Base-by-base conservation (phyloP, 2,329 filamentous ascomycete species). In the Sporothrix inflata region DNA sequence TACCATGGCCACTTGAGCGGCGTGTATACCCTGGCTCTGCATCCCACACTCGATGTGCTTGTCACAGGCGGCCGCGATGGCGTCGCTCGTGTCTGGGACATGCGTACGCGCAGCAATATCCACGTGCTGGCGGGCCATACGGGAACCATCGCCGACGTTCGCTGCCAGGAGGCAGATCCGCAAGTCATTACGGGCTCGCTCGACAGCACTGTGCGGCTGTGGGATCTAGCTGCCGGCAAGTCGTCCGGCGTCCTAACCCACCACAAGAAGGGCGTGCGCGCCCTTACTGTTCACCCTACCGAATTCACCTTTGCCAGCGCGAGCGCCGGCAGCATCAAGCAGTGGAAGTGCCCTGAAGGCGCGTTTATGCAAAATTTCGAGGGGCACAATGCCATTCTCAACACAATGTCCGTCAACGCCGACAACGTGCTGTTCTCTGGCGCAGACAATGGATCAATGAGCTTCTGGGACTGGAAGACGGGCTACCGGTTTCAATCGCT, bases 281-380 rank as follows among this genome's bases (percentile, higher is more conserved):
- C 92, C 2, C 86, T 99, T 14, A 89, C 93, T 12, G 87, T 91
- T 3, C 96, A 99, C 79, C 96, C 97, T 0, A 90, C 89, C 73
- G 96, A 99, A 81, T 99, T 97, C 79, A 99, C 97, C 0, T 99
- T 99, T 80, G 96, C 96, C 4, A 94, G 90, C 73, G 96, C 92
- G 57, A 97, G 94, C 78, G 94, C 95, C 0, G 92, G 92, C 30
- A 94, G 92, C 79, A 98, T 99, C 83, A 99, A 99, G 85, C 96
- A 99, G 83, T 99, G 96, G 95, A 98, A 98, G 81, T 98, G 94
- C 76, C 97, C 97, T 1, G 94, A 98, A 80, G 97, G 95, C 49
- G 94, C 94, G 19, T 98, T 99, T 80, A 99, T 99, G 96, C 94
- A 98, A 81, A 98, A 98, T 80, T 98, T 98, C 78, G 93, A 97